Percentiles rank a stretch among this genome's conserved stretches.
Conservation (phyloP, 805 yeast species). For the Candida ortonii region DNA sequence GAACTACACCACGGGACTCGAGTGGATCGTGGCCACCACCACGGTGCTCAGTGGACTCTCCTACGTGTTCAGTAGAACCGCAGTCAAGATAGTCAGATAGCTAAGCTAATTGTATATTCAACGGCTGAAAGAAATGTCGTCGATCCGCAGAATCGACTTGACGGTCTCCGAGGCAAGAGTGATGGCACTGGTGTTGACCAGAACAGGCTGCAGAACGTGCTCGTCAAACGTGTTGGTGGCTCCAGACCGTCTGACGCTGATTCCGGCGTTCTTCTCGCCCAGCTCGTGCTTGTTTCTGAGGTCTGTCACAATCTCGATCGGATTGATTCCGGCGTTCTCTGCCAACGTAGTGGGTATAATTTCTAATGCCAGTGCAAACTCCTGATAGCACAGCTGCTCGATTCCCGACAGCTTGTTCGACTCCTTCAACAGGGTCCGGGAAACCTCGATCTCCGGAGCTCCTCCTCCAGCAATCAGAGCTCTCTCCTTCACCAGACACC, state of each 20-base stretch:
- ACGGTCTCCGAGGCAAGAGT: constrained; percentile 95
- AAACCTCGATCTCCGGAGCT: constrained; percentile 92
- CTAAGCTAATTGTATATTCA: constrained; percentile 23
- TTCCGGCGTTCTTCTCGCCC: constrained; percentile 93
- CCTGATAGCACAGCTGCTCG: constrained; percentile 87
- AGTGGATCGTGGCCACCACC: constrained; percentile 61
- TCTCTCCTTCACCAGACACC: constrained; percentile 83
- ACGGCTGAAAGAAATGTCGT: constrained; percentile 92
- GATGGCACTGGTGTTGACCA: constrained; percentile 92
- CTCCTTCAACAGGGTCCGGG: constrained; percentile 70
- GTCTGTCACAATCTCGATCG: constrained; percentile 88
- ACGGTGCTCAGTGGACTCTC: constrained; percentile 77
- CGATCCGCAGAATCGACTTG: constrained; percentile 92
- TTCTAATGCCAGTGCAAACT: constrained; percentile 88
- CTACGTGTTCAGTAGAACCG: constrained; percentile 66
- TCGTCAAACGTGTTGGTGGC: constrained; percentile 89
- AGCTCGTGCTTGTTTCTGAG: constrained; percentile 85
- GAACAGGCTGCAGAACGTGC: constrained; percentile 93
- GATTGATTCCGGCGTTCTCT: constrained; percentile 91
- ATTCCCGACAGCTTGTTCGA: constrained; percentile 74
- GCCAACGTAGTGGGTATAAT: constrained; percentile 92
- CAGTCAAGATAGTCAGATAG: constrained; percentile 50
- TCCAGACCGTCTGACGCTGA: constrained; percentile 90
- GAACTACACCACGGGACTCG: constrained; percentile 32
- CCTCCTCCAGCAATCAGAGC: constrained; percentile 98